A percentile compares a stretch with the other conserved stretches of the same genome.
These are phyloP conservation scores for Verticillium dahliae DNA, from an alignment of 2,329 filamentous ascomycete species.

Conservation along the genomic window DNA sequence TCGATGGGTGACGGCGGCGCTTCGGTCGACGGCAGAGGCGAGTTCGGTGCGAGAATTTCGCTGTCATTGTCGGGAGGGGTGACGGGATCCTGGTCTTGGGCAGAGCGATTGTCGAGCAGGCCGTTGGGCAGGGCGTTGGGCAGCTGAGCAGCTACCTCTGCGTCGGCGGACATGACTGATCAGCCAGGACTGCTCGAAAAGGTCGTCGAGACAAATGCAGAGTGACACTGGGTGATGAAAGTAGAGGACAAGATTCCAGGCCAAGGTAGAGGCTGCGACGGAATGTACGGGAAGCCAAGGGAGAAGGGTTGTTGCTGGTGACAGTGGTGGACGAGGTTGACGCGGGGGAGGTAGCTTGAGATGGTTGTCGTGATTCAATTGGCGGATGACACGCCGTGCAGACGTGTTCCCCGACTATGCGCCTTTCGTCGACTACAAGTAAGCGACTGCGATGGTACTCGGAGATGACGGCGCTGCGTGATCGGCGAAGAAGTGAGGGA, in stretches of 20 bases:
- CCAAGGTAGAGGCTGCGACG: not conserved
- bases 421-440: not conserved
- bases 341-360: not conserved
- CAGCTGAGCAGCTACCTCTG: conserved; percentile 23
- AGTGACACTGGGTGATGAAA: not conserved
- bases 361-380: not conserved
- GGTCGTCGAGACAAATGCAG: not conserved
- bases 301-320: not conserved
- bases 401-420: not conserved
- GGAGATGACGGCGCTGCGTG: not conserved
- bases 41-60: conserved; percentile 17
- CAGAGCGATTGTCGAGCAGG: conserved; percentile 12
- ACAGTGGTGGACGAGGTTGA: not conserved
- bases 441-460: not conserved
- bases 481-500: not conserved
- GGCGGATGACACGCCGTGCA: not conserved
- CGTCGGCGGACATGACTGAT: conserved; percentile 26
- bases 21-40: conserved; percentile 53
- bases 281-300: not conserved
- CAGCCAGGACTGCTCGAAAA: not conserved
- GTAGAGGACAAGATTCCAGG: not conserved
- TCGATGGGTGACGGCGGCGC: conserved; percentile 42
- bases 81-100: conserved; percentile 15
- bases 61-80: conserved; percentile 23
- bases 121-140: too few relatives aligned